Base-by-base conservation (phyloP, 495 filamentous ascomycete species). In the Xeromyces bisporus region DNA sequence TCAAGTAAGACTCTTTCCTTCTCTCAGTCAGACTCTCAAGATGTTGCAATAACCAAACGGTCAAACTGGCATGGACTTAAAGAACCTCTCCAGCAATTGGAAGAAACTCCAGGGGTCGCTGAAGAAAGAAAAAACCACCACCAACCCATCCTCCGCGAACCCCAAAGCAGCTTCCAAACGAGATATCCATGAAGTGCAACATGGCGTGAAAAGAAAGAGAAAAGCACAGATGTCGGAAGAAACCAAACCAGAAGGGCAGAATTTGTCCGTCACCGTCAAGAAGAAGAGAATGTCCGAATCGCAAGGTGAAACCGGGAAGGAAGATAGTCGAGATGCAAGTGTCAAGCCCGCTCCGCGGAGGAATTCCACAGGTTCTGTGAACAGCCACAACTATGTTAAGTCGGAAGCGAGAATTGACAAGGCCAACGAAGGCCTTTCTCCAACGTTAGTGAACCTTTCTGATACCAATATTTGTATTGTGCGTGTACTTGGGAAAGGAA, bases 51-150 rank as follows among this genome's bases (percentile, higher is more conserved):
- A 15, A 29, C 12, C 15, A 3, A 15, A 3, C n/a, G 15, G 3
- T 15, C 3, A 33, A 25, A 26, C 8, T 34, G 34, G 10, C 28
- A 63, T 66, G 60, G 60, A 67, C 34, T 26, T 56, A 15, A 52
- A 56, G 33, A 46, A 42, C 24, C 55, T 69, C 23, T 69, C 65
- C 35, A 58, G 55, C 35, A 84, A 84, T 55, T 83, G 77, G 76
- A 77, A 79, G 45, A 80, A 73, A 51, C 62, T 82, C 35, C 75
- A 80, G 61, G 67, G 56, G 36, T 66, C 63, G 21, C 54, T 80
- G 32, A 69, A 73, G 40, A 57, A 67, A 31, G 60, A 72, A 10
- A 51, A 26, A 3, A 28, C 18, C 16, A 15, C 16, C 32, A 27
- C 34, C 32, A 30, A 34, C 29, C 41, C 52, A 12, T 29, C 42